A percentile compares a stretch with the other conserved stretches of the same genome.
These are phyloP conservation scores for Blastocystis hominis DNA, from an alignment of 352 stramenopile genomes.

Conservation along the genomic window DNA sequence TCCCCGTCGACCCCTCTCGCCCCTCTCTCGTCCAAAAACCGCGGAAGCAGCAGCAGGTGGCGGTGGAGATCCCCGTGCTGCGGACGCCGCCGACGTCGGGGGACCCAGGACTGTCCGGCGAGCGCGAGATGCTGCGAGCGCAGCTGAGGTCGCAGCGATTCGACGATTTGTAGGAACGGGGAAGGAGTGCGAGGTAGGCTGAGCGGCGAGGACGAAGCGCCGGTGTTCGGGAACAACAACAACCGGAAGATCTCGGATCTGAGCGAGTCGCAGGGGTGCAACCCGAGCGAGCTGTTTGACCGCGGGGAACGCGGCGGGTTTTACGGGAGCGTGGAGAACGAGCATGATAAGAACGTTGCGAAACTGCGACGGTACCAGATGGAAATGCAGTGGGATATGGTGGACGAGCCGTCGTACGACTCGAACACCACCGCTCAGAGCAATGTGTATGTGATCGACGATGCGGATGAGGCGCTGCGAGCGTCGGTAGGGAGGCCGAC, in stretches of 20 bases:
- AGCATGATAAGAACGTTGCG: neutral
- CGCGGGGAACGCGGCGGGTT: slow-evolving; percentile 2
- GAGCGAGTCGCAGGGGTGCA: neutral
- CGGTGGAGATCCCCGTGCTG: neutral
- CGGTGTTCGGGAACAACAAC: neutral
- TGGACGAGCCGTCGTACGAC: neutral
- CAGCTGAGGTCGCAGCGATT: neutral
- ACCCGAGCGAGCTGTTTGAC: neutral
- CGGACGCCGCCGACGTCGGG: neutral
- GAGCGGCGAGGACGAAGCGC: neutral
- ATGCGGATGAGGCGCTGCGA: neutral
- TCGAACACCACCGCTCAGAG: neutral
- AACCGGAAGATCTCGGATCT: neutral
- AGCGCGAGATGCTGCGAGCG: neutral
- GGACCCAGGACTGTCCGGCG: neutral
- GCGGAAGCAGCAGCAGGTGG: neutral
- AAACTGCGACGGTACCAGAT: slow-evolving; percentile 7
- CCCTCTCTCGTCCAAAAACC: neutral
- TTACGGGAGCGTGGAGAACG: neutral
- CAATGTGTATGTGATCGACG: slow-evolving; percentile 32
- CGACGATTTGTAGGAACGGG: neutral
- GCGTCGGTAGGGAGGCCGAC: neutral
- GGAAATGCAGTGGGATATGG: neutral
- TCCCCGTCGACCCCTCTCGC: neutral
- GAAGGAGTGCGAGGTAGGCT: neutral